phyloP scores from a whole-genome alignment of 371 early-diverging fungal species.

The Conidiobolus coronatus region DNA sequence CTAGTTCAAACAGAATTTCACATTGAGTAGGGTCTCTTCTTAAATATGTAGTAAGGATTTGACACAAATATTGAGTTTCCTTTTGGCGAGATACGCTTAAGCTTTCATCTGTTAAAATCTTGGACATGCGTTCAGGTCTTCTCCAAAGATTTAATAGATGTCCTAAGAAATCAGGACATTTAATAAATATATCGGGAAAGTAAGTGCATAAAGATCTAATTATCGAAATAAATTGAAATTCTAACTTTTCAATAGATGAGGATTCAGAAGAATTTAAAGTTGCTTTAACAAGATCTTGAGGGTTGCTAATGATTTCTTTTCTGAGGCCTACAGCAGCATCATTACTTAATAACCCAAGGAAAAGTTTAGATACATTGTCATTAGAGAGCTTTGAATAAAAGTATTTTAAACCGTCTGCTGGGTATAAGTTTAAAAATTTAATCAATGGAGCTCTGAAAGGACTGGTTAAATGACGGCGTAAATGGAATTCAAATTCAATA shows the following conservation, averaged over 20 bases:
- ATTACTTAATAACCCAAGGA: slow-evolving; percentile 35
- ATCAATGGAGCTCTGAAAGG: slow-evolving; percentile 83
- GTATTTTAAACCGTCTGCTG: slow-evolving; percentile 59
- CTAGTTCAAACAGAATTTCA: slow-evolving; percentile 48
- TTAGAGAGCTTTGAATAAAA: slow-evolving; percentile 52
- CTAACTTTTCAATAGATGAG: slow-evolving; percentile 12
- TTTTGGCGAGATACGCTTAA: slow-evolving; percentile 20
- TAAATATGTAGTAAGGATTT: slow-evolving; percentile 43
- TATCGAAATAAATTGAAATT: slow-evolving; percentile 36
- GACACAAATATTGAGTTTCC: slow-evolving; percentile 30
- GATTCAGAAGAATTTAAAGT: slow-evolving; percentile 16
- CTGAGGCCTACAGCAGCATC: slow-evolving; percentile 44
- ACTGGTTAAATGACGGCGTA: slow-evolving; percentile 62
- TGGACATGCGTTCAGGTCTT: slow-evolving; percentile 19
- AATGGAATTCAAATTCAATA: slow-evolving; percentile 52
- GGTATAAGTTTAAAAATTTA: slow-evolving; percentile 70
- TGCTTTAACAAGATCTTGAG: slow-evolving; percentile 24
- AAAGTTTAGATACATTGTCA: slow-evolving; percentile 29
- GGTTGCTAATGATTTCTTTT: slow-evolving; percentile 32
- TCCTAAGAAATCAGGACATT: slow-evolving; percentile 20
- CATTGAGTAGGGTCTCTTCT: slow-evolving; percentile 31
- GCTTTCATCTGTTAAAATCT: slow-evolving; percentile 23
- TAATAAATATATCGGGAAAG: slow-evolving; percentile 32
- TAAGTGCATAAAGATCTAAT: slow-evolving; percentile 27
- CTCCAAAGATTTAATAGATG: slow-evolving; percentile 29